Evolutionary conservation across 2,329 filamentous ascomycete species (phyloP).

Genomic region (Colletotrichum chrysophilum): DNA sequence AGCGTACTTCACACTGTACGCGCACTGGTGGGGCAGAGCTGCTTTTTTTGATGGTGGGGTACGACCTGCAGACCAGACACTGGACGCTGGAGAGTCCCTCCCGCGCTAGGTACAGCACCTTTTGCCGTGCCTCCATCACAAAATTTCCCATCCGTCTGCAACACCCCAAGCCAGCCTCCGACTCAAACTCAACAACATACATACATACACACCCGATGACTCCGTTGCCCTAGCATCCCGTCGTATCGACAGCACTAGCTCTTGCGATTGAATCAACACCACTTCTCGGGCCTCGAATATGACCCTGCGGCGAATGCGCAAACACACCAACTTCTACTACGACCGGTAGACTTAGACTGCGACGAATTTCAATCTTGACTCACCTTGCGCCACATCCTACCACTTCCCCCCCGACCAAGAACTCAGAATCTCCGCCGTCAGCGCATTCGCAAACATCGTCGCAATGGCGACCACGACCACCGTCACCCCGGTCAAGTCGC

Average conservation of each 20-base stretch:
- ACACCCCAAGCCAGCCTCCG: not conserved
- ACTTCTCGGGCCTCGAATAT: constrained; percentile 4
- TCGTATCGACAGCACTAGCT: not conserved
- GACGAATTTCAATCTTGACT: not conserved
- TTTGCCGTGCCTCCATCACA: constrained; percentile 6
- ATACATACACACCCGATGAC: not conserved
- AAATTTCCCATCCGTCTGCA: constrained; percentile 13
- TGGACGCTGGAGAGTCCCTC: not conserved
- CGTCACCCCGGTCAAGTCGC: constrained; percentile 70
- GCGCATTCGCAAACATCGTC: not conserved
- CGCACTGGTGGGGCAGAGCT: not conserved
- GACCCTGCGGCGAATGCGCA: constrained; percentile 19
- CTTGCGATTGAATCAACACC: not conserved
- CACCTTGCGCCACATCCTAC: not conserved
- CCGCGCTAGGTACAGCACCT: not conserved
- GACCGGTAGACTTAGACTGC: constrained; percentile 12
- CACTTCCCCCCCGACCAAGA: not conserved
- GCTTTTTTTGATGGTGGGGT: constrained; percentile 22
- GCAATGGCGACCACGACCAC: constrained; percentile 26
- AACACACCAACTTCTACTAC: not conserved
- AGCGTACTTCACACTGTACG: not conserved
- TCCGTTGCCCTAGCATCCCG: not conserved
- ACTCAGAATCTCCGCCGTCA: not conserved
- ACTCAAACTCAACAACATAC: not conserved
- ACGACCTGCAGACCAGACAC: constrained; percentile 8